Percentiles rank a stretch among this genome's conserved stretches.
Conservation (phyloP, 306 rosid genomes). For the Cicer chorassanicum region DNA sequence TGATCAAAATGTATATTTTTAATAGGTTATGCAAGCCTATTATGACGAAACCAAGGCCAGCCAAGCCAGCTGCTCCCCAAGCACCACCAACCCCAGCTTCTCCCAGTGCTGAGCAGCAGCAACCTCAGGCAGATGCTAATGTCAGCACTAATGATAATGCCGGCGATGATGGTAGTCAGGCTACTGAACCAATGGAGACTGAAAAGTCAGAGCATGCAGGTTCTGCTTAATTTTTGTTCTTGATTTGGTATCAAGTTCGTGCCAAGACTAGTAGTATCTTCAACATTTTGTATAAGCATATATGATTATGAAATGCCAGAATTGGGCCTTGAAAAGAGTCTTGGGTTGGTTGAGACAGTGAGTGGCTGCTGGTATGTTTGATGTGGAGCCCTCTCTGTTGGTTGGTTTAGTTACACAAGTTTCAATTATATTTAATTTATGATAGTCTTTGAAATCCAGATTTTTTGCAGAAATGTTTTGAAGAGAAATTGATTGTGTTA, state of each 20-base stretch:
- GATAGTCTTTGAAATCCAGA: constrained; percentile 50
- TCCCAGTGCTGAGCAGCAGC: constrained; percentile 53
- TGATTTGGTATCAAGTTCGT: constrained; percentile 39
- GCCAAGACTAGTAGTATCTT: constrained; percentile 29
- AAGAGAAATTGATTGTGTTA: constrained; percentile 36
- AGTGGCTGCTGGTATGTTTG: constrained; percentile 31
- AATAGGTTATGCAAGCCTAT: constrained; percentile 81
- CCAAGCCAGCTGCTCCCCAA: constrained; percentile 69
- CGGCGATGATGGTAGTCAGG: constrained; percentile 47
- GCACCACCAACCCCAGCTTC: constrained; percentile 60
- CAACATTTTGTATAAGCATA: constrained; percentile 35
- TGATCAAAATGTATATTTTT: background rate
- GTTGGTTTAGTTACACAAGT: constrained; percentile 21
- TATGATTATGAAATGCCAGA: constrained; percentile 19
- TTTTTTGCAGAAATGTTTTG: constrained; percentile 49
- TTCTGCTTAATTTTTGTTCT: constrained; percentile 53
- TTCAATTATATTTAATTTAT: constrained; percentile 36
- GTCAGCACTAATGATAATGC: constrained; percentile 43
- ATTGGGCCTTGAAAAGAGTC: constrained; percentile 25
- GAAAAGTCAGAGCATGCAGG: constrained; percentile 66
- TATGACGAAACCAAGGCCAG: constrained; percentile 85
- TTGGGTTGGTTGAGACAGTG: constrained; percentile 30
- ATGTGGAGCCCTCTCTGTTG: background rate
- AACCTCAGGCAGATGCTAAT: constrained; percentile 36
- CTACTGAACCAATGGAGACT: constrained; percentile 80